Base-by-base conservation (phyloP, 352 stramenopile species). In the Blastocystis sp. region DNA sequence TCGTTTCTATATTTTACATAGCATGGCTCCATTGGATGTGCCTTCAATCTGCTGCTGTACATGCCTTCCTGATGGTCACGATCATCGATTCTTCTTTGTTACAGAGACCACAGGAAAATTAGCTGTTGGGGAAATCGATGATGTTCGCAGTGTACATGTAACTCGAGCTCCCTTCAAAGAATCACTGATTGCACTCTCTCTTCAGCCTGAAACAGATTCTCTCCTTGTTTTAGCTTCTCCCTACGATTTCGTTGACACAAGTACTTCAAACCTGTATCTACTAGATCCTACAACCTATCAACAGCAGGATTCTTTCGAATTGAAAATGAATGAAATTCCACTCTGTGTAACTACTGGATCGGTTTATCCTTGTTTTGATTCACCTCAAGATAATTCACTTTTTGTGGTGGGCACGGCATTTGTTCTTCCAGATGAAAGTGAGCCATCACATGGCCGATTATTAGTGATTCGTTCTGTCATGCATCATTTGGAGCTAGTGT, bases 361-460 rank as follows among this genome's bases (percentile, higher is more conserved):
- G 4, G 13, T 84, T 7, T 84, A 53, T 43, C 73, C 59, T 50
- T 37, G 50, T 29, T 53, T 55, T 11, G 23, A 59, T 6, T 34
- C 73, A n/a, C n/a, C 73, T 20, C 11, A 8, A 2, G 47, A 29
- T 15, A 26, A 47, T n/a, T 3, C n/a, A 39, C 4, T 69, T 11
- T 84, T 54, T 37, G 50, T 84, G 45, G 29, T 84, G 29, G 73
- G 73, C 3, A 84, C 73, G 37, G 50, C 73, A 3, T 66, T 84
- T 34, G 45, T 84, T 7, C 50, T 84, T 4, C 73, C 73, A 6
- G 41, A 47, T 8, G 73, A 84, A 55, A 84, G 29, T 43, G 73
- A 84, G 56, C 73, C 73, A 2, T 66, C 73, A 3, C 29, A 20
- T 4, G 73, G 73, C 3, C 73, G 73, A 8, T 37, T 84, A n/a